These are phyloP conservation scores for Fraxinus platypoda DNA, from an alignment of 305 asterid genomes.

Conservation along the genomic window DNA sequence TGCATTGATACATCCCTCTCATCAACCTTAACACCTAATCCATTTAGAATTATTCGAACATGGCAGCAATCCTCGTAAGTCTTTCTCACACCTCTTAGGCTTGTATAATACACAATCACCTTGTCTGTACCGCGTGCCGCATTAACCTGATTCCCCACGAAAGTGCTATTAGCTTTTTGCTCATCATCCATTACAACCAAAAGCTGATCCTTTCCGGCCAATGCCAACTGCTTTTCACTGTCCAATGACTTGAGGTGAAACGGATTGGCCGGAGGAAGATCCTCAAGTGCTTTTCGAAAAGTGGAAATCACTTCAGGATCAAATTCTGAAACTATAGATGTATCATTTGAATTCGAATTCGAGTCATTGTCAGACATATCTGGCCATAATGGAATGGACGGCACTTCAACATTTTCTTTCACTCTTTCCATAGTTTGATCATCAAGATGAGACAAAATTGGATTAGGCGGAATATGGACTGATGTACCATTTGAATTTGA, in stretches of 20 bases:
- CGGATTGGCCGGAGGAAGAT: conserved; percentile 75
- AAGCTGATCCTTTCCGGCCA: conserved; percentile 13
- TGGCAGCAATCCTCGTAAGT: conserved; percentile 88
- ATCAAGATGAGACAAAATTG: conserved; percentile 22
- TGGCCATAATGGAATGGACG: conserved; percentile 37
- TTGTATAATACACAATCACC: conserved; percentile 68
- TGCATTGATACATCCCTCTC: conserved; percentile 95
- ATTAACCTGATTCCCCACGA: conserved; percentile 6
- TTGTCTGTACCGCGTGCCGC: conserved; percentile 33
- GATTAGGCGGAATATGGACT: conserved; percentile 29
- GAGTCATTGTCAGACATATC: conserved; percentile 44
- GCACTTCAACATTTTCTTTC: conserved; percentile 27
- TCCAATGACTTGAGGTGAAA: conserved; percentile 49
- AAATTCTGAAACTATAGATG: conserved; percentile 56
- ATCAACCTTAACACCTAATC: conserved; percentile 63
- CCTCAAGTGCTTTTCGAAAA: conserved; percentile 66
- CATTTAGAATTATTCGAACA: conserved; percentile 63
- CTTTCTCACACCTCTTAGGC: conserved; percentile 83
- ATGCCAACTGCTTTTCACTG: conserved; percentile 19
- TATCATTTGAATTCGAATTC: conserved; percentile 37
- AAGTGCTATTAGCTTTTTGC: not conserved
- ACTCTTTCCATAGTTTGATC: conserved; percentile 52
- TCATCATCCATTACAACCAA: conserved; percentile 4
- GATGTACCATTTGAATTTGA: not conserved
- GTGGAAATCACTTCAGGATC: conserved; percentile 74